Conservation (phyloP, 352 stramenopile species). For the Globisporangium barbulae region DNA sequence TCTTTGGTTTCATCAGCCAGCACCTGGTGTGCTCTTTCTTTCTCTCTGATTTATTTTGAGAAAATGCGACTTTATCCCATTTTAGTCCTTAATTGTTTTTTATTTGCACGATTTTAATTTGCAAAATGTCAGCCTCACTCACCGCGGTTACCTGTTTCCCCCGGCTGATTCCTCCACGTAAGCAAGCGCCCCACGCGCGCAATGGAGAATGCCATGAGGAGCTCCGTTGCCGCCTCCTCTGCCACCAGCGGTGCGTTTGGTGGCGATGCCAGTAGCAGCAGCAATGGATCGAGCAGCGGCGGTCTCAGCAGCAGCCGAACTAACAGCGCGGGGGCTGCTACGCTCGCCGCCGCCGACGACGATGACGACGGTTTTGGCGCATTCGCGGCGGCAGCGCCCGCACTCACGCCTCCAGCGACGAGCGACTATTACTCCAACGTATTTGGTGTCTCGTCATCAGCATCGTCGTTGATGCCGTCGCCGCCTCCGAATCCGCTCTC, state of each 20-base stretch:
- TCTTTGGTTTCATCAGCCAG: neutral
- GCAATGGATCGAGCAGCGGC: neutral
- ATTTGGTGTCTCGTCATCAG: constrained; percentile 27
- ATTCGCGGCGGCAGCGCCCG: constrained; percentile 30
- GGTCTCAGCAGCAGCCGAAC: constrained; percentile 1
- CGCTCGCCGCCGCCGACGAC: constrained; percentile 7
- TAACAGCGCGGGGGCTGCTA: neutral
- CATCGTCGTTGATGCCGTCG: constrained; percentile 13
- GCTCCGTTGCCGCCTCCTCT: neutral
- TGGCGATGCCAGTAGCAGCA: neutral
- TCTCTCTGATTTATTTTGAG: no score
- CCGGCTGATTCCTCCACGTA: constrained; percentile 8
- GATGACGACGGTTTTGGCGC: constrained; percentile 34
- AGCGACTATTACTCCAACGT: constrained; percentile 35
- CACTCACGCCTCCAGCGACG: constrained; percentile 9
- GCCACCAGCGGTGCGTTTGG: neutral
- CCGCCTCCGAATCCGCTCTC: neutral
- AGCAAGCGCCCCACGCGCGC: neutral
- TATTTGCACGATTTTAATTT: no score
- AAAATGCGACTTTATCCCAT: no score
- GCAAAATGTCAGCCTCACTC: no score
- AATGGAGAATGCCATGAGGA: neutral
- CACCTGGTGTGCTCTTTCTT: no score
- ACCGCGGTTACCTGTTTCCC: neutral
- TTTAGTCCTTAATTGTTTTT: neutral